Percentiles rank a stretch among this genome's conserved stretches.
These are phyloP conservation scores for Phylloporus sp. DNA, from an alignment of 1,284 basidiomycete genomes.

Conservation along the genomic window DNA sequence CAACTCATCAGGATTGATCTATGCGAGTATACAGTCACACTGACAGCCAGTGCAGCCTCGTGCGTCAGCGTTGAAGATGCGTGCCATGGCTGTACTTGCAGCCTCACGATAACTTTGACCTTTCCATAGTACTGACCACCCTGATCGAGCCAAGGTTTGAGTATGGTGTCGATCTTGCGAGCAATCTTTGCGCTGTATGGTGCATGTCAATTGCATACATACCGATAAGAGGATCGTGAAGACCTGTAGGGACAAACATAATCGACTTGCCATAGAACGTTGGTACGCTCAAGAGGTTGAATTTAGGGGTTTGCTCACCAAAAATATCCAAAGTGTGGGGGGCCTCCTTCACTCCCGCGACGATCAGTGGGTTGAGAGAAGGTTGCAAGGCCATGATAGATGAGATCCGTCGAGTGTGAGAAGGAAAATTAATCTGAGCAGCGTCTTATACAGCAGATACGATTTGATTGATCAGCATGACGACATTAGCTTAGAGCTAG, in stretches of 20 bases:
- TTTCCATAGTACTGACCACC: slow-evolving; percentile 80
- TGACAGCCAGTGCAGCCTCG: slow-evolving; percentile 84
- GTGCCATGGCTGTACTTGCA: slow-evolving; percentile 90
- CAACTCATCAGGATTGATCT: slow-evolving; percentile 1
- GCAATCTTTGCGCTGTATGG: slow-evolving; percentile 66
- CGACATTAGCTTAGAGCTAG: not conserved
- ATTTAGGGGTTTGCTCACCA: slow-evolving; percentile 51
- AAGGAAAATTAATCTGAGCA: not conserved
- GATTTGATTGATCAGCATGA: not conserved
- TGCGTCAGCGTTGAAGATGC: slow-evolving; percentile 76
- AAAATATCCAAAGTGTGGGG: slow-evolving; percentile 89
- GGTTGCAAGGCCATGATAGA: slow-evolving; percentile 83
- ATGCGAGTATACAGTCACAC: slow-evolving; percentile 23
- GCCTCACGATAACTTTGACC: slow-evolving; percentile 81
- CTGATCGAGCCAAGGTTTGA: slow-evolving; percentile 64
- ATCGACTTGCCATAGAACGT: slow-evolving; percentile 63
- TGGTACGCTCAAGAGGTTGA: not conserved
- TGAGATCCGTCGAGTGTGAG: slow-evolving; percentile 3
- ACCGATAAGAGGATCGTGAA: not conserved
- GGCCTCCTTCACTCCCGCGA: slow-evolving; percentile 71
- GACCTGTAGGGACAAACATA: slow-evolving; percentile 89
- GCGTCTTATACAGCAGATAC: not conserved
- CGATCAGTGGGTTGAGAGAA: slow-evolving; percentile 73
- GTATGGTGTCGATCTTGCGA: slow-evolving; percentile 62
- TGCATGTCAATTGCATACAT: slow-evolving; percentile 1